phyloP scores from a whole-genome alignment of 495 filamentous ascomycete species.

The Copromyces sp. region DNA sequence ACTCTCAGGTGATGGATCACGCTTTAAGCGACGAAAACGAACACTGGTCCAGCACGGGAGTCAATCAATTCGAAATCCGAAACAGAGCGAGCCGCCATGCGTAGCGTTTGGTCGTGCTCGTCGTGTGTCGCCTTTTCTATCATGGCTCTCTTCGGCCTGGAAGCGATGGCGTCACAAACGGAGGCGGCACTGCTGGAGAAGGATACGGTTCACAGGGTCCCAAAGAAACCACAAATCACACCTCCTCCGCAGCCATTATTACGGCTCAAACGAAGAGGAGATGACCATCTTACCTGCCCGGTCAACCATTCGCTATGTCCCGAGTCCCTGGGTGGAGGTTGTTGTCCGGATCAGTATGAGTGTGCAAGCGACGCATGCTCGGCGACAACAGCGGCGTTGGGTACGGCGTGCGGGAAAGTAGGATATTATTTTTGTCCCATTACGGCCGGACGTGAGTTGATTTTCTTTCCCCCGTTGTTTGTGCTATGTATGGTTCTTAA shows the following conservation, averaged over 20 bases:
- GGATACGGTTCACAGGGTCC: slow-evolving; percentile 22
- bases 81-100: slow-evolving; percentile 20
- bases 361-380: slow-evolving; percentile 35
- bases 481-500: neutral
- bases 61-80: neutral
- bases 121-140: slow-evolving; percentile 16
- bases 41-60: neutral
- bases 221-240: slow-evolving; percentile 18
- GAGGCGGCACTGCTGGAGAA: slow-evolving; percentile 5
- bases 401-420: slow-evolving; percentile 23
- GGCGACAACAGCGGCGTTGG: slow-evolving; percentile 29
- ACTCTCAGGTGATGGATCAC: neutral
- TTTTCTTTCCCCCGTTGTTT: too few species aligned
- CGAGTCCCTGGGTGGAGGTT: slow-evolving; percentile 27
- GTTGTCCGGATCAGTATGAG: slow-evolving; percentile 32
- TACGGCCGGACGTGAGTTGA: slow-evolving; percentile 14
- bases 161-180: slow-evolving; percentile 13
- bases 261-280: slow-evolving; percentile 14
- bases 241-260: slow-evolving; percentile 12
- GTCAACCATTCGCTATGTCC: slow-evolving; percentile 26
- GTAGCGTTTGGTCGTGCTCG: slow-evolving; percentile 16
- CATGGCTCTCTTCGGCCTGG: slow-evolving; percentile 15
- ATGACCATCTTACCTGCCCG: slow-evolving; percentile 17
- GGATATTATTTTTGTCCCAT: slow-evolving; percentile 26
- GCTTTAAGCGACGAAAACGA: neutral